Conservation (phyloP, 345 rosid genomes). For the Salix koriyanagi region DNA sequence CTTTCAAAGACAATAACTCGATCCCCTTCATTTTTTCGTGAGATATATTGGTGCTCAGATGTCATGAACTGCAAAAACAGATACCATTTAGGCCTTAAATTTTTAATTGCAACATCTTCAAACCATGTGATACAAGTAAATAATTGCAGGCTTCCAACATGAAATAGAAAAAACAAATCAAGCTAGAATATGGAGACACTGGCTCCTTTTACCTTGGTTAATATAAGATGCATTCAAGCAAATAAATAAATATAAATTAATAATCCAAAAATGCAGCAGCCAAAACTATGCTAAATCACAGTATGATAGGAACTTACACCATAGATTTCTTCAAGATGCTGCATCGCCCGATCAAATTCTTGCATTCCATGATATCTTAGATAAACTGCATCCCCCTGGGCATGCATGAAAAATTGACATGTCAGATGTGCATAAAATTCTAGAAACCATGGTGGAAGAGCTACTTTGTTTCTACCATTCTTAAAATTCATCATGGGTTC, state of each 20-base stretch:
- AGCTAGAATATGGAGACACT: neutral
- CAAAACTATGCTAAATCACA: neutral
- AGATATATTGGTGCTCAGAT: slow-evolving; percentile 81
- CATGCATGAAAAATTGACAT: slow-evolving; percentile 3
- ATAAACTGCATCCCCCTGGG: slow-evolving; percentile 73
- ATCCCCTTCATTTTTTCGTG: slow-evolving; percentile 84
- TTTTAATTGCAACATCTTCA: neutral
- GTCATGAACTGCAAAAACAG: slow-evolving; percentile 77
- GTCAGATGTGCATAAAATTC: neutral
- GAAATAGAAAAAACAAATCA: neutral
- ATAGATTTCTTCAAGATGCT: slow-evolving; percentile 69
- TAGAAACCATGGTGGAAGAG: neutral
- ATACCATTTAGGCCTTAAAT: neutral
- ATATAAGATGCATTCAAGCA: too few relatives aligned
- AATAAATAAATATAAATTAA: neutral
- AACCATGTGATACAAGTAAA: neutral
- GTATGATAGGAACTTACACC: slow-evolving; percentile 47
- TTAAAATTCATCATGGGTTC: neutral
- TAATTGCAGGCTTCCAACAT: neutral
- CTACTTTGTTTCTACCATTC: neutral
- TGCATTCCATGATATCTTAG: slow-evolving; percentile 77
- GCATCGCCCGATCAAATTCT: slow-evolving; percentile 94
- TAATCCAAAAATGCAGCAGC: neutral
- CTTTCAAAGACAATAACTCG: slow-evolving; percentile 73
- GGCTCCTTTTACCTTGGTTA: neutral